phyloP scores from a whole-genome alignment of 2,329 filamentous ascomycete genomes.

The Rhexocercosporidium sp. region DNA sequence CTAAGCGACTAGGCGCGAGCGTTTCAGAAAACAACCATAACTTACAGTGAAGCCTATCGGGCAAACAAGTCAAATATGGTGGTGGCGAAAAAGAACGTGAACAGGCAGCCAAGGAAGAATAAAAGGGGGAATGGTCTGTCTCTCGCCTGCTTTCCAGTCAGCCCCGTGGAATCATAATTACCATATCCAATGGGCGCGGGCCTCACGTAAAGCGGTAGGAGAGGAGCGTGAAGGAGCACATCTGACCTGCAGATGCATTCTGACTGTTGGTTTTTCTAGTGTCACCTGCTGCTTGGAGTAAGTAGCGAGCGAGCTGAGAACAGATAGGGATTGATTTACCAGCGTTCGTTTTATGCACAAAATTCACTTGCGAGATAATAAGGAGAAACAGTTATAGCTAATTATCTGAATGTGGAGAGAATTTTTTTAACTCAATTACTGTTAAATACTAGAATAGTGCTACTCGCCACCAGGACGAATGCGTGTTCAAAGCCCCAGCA shows the following conservation, averaged over 20 bases:
- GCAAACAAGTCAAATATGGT: background rate
- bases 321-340: too few species aligned
- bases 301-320: background rate
- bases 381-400: too few species aligned
- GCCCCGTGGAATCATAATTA: background rate
- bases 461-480: constrained; percentile 22
- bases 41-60: background rate
- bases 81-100: background rate
- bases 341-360: too few species aligned
- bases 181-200: background rate
- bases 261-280: background rate
- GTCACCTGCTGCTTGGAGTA: background rate
- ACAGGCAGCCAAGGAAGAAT: background rate
- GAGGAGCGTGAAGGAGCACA: background rate
- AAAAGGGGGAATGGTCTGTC: background rate
- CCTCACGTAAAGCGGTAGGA: background rate
- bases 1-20: constrained; percentile 6
- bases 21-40: background rate
- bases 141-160: background rate
- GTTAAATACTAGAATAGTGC: constrained; percentile 31
- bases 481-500: constrained; percentile 28
- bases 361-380: background rate
- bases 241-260: background rate
- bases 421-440: constrained; percentile 31
- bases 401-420: background rate